Evolutionary conservation across 208 protist genomes (phyloP), one percentile per base, ranked within the genome.

Genomic region (Acanthamoeba castellanii): DNA sequence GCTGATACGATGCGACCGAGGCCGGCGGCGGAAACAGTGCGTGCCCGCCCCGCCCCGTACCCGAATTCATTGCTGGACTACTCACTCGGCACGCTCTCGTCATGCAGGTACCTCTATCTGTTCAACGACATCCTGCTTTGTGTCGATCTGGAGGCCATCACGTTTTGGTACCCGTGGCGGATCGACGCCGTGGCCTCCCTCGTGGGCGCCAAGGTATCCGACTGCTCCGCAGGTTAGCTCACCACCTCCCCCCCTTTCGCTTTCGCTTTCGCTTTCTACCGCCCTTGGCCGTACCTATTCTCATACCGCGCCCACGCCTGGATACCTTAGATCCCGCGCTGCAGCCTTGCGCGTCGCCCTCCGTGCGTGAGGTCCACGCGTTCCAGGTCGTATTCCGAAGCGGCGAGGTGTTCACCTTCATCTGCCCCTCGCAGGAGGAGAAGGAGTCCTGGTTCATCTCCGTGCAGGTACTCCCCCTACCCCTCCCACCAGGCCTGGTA

Each of bases 51-150:
- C 50, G 7, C 14, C 13, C 52, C 18, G 52, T 20, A 59, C 55
- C 55, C 20, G 11, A 59, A 22, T 57, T 2, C 55, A 14, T 11
- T 20, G 11, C 20, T 2, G 14, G 55, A 59, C 55, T 3, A 59
- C 55, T 14, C 16, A 59, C 55, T 59, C 55, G 11, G 55, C 11
- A 14, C 20, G 1, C 55, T 34, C 18, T 34, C 22, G 0, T 25
- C 70, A 3, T 45, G 27, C 70, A 78, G 70, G 11, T 78, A 47
- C 16, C 7, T 82, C 42, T 82, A 82, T 27, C 37, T 82, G 32
- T 82, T 82, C 74, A 82, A 82, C 25, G 74, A 82, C 45, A 82
- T 82, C 32, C 42, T 82, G 32, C 45, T 82, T 22, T 82, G 74
- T 42, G 74, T 82, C 16, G 74, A 82, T 52, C 9, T 82, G 34